phyloP scores from a whole-genome alignment of 805 yeast genomes.

The Blastobotrys robertii region DNA sequence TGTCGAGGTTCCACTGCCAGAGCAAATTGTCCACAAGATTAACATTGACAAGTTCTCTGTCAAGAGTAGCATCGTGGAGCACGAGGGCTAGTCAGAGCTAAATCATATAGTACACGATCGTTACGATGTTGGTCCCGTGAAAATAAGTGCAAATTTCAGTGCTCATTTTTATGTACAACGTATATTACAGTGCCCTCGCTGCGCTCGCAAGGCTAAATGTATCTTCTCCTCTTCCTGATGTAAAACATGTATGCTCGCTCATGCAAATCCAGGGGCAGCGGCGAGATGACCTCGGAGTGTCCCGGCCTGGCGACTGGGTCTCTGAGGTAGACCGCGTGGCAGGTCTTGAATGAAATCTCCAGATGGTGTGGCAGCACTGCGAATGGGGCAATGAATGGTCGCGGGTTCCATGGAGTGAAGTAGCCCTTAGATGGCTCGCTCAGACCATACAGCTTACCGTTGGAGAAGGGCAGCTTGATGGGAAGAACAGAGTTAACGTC shows the following conservation, averaged over 20 bases:
- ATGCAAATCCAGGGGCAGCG: slow-evolving; percentile 71
- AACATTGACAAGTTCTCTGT: slow-evolving; percentile 47
- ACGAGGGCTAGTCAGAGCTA: slow-evolving; percentile 47
- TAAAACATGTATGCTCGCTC: slow-evolving; percentile 95
- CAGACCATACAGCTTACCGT: slow-evolving; percentile 65
- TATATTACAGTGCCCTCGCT: slow-evolving; percentile 2
- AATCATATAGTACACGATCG: background rate
- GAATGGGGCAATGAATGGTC: slow-evolving; percentile 87
- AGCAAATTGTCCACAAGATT: slow-evolving; percentile 74
- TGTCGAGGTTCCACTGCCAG: slow-evolving; percentile 79
- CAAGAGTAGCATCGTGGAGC: slow-evolving; percentile 63
- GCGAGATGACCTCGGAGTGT: slow-evolving; percentile 89
- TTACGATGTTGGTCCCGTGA: background rate
- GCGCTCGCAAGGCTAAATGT: slow-evolving; percentile 12
- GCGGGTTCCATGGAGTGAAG: slow-evolving; percentile 95
- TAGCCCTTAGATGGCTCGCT: slow-evolving; percentile 66
- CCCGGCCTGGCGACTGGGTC: slow-evolving; percentile 98
- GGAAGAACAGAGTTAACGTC: slow-evolving; percentile 33
- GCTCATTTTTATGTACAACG: slow-evolving; percentile 1
- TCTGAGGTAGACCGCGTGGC: slow-evolving; percentile 93
- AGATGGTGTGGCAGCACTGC: slow-evolving; percentile 88
- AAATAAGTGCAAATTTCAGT: background rate
- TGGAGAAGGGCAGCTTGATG: slow-evolving; percentile 76
- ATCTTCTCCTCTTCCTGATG: slow-evolving; percentile 27
- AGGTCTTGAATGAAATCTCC: slow-evolving; percentile 81